phyloP scores from a whole-genome alignment of 371 early-diverging fungal species.

The Syncephalastrum contaminatum region DNA sequence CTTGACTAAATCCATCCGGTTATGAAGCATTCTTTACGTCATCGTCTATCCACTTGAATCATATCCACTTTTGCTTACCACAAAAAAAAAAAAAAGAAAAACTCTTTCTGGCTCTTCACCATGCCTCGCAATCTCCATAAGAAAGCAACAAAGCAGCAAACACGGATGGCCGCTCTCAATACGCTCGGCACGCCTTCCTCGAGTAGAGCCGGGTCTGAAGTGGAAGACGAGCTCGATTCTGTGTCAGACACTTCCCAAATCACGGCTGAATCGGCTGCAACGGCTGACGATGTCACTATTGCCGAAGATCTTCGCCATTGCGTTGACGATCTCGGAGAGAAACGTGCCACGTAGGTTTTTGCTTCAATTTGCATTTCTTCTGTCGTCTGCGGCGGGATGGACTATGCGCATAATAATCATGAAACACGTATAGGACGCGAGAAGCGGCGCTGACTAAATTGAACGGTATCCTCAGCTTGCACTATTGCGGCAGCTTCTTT shows the following conservation, averaged over 20 bases:
- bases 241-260: constrained; percentile 9
- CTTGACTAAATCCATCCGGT: no score
- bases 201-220: constrained; percentile 16
- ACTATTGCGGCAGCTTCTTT: constrained; percentile 23
- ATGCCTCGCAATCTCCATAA: constrained; percentile 19
- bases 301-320: constrained; percentile 14
- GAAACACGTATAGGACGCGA: constrained; percentile 12
- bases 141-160: constrained; percentile 19
- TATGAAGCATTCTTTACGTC: no score
- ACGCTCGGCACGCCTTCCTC: constrained; percentile 18
- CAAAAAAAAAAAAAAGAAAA: no score
- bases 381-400: not conserved
- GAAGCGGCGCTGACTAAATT: constrained; percentile 23
- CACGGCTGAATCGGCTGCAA: constrained; percentile 8
- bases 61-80: no score
- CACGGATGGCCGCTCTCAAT: constrained; percentile 20
- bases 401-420: no score
- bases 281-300: constrained; percentile 7
- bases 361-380: not conserved
- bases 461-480: constrained; percentile 16
- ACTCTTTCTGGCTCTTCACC: not conserved
- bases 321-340: constrained; percentile 19
- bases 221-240: constrained; percentile 16
- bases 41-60: no score
- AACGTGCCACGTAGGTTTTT: constrained; percentile 13